Conservation (phyloP, 495 filamentous ascomycete species). For the Neurospora sp. region DNA sequence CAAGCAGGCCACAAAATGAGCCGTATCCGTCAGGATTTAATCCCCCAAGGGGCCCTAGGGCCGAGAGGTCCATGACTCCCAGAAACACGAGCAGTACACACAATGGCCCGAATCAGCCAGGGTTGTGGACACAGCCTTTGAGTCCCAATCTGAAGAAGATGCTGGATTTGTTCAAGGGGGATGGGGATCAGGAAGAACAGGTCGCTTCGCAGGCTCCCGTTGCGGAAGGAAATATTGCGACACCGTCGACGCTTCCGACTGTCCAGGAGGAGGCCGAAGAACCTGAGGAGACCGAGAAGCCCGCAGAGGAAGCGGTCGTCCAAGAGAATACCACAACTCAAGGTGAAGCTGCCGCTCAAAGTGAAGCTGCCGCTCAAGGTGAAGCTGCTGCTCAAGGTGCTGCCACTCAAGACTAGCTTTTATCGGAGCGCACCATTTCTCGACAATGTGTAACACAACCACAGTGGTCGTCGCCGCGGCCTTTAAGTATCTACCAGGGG, state of each 20-base stretch:
- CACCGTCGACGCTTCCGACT: neutral
- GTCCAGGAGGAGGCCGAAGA: neutral
- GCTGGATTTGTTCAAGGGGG: neutral
- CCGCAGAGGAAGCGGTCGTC: neutral
- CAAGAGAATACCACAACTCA: neutral
- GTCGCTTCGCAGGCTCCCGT: neutral
- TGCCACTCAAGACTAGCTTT: neutral
- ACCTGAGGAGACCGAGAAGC: neutral
- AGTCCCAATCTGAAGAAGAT: neutral
- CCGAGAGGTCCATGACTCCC: neutral
- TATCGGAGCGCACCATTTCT: neutral
- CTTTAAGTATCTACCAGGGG: neutral
- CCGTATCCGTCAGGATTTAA: neutral
- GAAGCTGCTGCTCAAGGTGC: neutral
- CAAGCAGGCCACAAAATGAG: neutral
- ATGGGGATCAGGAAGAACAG: neutral
- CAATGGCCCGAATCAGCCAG: neutral
- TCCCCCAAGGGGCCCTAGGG: neutral
- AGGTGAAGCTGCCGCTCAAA: neutral
- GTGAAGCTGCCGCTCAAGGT: neutral
- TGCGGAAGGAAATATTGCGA: neutral
- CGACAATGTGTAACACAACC: neutral
- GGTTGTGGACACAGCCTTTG: neutral
- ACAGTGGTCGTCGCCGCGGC: neutral
- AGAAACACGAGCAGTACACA: neutral